Conservation (phyloP, 106 monocot genomes). For the Gastrodia elata region DNA sequence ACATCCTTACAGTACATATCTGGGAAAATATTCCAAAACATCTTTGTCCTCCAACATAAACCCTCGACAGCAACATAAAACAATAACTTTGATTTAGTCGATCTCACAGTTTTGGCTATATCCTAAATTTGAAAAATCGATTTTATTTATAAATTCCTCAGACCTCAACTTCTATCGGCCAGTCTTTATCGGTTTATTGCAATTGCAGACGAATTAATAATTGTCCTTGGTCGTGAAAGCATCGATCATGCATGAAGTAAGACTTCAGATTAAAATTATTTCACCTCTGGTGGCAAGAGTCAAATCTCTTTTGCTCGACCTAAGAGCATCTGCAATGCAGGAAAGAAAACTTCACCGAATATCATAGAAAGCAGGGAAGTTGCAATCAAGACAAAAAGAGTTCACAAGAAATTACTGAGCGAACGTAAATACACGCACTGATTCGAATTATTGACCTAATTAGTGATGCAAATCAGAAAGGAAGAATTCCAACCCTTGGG, state of each 20-base stretch:
- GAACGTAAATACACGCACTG: neutral
- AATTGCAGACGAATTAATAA: neutral
- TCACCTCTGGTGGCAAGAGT: slow-evolving; percentile 75
- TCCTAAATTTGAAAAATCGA: neutral
- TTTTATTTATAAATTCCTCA: neutral
- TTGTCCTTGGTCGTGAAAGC: neutral
- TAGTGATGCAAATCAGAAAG: neutral
- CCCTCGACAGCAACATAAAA: neutral
- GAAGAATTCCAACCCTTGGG: slow-evolving; percentile 49
- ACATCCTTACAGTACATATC: neutral
- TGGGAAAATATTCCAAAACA: neutral
- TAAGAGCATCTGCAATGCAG: slow-evolving; percentile 56
- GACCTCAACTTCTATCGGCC: neutral
- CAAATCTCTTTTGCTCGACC: slow-evolving; percentile 91
- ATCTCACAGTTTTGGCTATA: neutral
- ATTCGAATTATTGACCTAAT: neutral
- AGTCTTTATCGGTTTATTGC: neutral
- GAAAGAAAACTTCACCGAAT: neutral
- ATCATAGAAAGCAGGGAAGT: neutral
- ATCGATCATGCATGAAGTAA: neutral
- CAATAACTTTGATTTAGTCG: neutral
- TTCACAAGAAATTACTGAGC: neutral
- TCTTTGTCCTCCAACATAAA: neutral
- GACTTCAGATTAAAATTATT: neutral
- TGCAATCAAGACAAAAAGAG: slow-evolving; percentile 1